A percentile compares a stretch with the other conserved stretches of the same genome.
Evolutionary conservation across 176 grass and related monocot genomes (phyloP).

Genomic region (Oryza officinalis): DNA sequence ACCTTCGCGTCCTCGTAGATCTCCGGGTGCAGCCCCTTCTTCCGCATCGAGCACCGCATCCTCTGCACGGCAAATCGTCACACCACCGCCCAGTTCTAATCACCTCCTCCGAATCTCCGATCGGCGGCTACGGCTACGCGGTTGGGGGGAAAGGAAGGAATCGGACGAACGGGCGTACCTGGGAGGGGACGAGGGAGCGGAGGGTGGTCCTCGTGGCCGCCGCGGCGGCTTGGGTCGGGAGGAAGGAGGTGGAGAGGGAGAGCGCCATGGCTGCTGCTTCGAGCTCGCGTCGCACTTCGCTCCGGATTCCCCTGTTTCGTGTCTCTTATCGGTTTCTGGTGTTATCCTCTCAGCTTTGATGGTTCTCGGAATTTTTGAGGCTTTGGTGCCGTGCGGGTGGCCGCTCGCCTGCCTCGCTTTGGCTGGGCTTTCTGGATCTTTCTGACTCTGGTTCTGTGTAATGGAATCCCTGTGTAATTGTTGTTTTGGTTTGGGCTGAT

Average conservation of each 20-base stretch:
- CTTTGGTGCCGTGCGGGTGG: background rate
- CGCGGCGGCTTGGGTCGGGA: conserved; percentile 40
- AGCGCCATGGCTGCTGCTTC: conserved; percentile 64
- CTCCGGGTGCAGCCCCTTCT: conserved; percentile 90
- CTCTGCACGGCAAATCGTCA: conserved; percentile 26
- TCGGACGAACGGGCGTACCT: conserved; percentile 6
- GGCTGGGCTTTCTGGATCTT: background rate
- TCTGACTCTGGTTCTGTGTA: too few species aligned
- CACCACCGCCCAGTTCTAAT: background rate
- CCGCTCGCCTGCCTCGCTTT: background rate
- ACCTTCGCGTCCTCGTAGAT: conserved; percentile 90
- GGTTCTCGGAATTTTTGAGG: background rate
- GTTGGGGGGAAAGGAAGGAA: background rate
- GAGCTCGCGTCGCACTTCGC: background rate
- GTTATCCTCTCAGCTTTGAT: conserved; percentile 24
- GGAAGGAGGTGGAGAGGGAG: conserved; percentile 66
- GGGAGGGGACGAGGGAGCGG: conserved; percentile 48
- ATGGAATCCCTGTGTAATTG: too few species aligned
- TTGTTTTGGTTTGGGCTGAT: background rate
- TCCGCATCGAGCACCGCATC: conserved; percentile 74
- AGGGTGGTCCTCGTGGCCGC: conserved; percentile 30
- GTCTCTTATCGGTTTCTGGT: background rate
- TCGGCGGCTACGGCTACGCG: background rate
- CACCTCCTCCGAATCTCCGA: background rate
- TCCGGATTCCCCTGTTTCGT: background rate